A percentile compares a stretch with the other conserved stretches of the same genome.
Evolutionary conservation across 306 rosid species (phyloP).

Genomic region (Cicer cuneatum): DNA sequence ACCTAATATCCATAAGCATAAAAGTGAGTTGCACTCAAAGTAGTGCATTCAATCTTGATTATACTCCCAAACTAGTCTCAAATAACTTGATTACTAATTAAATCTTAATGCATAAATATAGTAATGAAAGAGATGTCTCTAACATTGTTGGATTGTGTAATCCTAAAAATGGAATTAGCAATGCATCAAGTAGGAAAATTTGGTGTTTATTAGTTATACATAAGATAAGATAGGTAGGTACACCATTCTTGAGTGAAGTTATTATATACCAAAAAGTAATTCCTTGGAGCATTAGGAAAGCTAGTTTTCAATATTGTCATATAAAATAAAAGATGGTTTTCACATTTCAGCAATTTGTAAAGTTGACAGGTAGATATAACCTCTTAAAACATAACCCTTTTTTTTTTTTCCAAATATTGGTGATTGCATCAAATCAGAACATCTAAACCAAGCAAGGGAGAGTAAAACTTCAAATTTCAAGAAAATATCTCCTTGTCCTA

Average conservation of each 20-base stretch:
- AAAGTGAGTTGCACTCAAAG: constrained; percentile 79
- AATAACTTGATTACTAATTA: constrained; percentile 25
- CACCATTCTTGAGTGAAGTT: constrained; percentile 45
- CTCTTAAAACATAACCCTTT: constrained; percentile 52
- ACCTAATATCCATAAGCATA: constrained; percentile 66
- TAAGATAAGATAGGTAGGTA: constrained; percentile 57
- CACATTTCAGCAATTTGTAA: constrained; percentile 44
- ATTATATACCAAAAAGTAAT: constrained; percentile 41
- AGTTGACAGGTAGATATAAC: constrained; percentile 62
- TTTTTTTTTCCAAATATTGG: constrained; percentile 44
- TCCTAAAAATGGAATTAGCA: constrained; percentile 21
- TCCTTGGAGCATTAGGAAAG: constrained; percentile 55
- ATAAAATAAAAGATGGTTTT: constrained; percentile 29
- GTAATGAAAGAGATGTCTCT: constrained; percentile 43
- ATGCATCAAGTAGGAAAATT: constrained; percentile 24
- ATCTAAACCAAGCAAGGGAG: constrained; percentile 40
- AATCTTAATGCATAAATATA: constrained; percentile 34
- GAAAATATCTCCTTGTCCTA: background rate
- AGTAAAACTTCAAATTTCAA: constrained; percentile 16
- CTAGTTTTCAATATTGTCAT: constrained; percentile 46
- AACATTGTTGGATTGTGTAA: constrained; percentile 26
- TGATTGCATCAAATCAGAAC: constrained; percentile 51
- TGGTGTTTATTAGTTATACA: constrained; percentile 23
- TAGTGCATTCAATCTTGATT: constrained; percentile 43
- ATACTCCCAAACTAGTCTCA: constrained; percentile 37